Base-by-base conservation (phyloP, 306 rosid species). In the Argentina anserina region DNA sequence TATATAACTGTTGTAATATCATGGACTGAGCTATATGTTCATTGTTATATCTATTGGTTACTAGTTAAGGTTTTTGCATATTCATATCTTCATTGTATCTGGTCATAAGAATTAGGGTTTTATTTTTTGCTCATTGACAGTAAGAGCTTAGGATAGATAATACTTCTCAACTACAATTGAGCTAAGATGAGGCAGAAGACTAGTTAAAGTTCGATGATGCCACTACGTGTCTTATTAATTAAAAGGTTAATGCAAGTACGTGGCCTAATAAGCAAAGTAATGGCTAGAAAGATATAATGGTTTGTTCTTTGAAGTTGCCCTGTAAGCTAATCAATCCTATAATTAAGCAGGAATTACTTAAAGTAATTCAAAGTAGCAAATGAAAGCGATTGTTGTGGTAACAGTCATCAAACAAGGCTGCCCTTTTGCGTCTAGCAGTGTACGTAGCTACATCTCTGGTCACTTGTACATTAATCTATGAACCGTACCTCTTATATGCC, bases 11-110 rank as follows among this genome's bases (percentile, higher is more conserved):
- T 8, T 33, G 42, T 34, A 33, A 2, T 56, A 10, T 39, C 18
- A 34, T 6, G 20, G 10, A 33, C 18, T 49, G 45, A n/a, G 55
- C 68, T 55, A 34, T 36, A 34, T 31, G 20, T 34, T 7, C 15
- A 61, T 36, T 20, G 2, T 29, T 10, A 15, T 31, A 17, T 63
- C n/a, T n/a, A n/a, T 20, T 34, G 29, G 29, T 36, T n/a, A 15
- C 17, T 60, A 6, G 34, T 61, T 33, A 23, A 17, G 25, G 14
- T 7, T 31, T 60, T 49, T 33, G 42, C 43, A 47, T 56, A 31
- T 26, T 67, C 25, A 65, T 31, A 67, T 67, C 63, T 76, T 39
- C 58, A 23, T 43, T 66, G 72, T 80, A 55, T 69, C 23, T 61
- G 55, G 46, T 55, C 66, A 59, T 25, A 36, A 29, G 73, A 69